These are phyloP conservation scores for Hamigera avellanea DNA, from an alignment of 495 filamentous ascomycete genomes.

Conservation along the genomic window DNA sequence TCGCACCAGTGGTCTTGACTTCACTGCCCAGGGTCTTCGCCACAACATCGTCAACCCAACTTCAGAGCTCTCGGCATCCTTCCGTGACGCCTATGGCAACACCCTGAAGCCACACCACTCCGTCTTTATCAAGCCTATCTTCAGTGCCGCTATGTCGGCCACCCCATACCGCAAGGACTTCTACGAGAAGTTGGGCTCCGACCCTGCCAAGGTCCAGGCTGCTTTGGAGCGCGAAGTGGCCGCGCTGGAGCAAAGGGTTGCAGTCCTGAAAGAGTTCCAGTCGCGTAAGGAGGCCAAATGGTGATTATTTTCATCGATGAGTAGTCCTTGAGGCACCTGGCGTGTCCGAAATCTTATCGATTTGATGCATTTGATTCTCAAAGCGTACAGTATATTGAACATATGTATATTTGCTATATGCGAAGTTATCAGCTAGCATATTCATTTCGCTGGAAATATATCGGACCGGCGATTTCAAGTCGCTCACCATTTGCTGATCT, in stretches of 20 bases:
- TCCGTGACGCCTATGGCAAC: conserved; percentile 68
- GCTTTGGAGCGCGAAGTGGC: conserved; percentile 58
- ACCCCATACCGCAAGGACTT: conserved; percentile 88
- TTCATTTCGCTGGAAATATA: too few relatives aligned
- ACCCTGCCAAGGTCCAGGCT: conserved; percentile 42
- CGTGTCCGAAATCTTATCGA: neutral
- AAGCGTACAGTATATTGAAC: neutral
- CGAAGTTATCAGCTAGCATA: neutral
- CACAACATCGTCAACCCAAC: conserved; percentile 53
- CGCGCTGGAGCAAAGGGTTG: conserved; percentile 62
- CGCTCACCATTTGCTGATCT: too few relatives aligned
- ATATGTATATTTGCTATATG: neutral
- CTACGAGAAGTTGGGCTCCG: conserved; percentile 69
- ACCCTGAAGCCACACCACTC: conserved; percentile 88
- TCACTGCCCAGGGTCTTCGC: conserved; percentile 75
- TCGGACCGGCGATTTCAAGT: too few relatives aligned
- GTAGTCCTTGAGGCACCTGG: neutral
- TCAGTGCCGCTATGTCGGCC: conserved; percentile 82
- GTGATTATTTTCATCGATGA: conserved; percentile 23
- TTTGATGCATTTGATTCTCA: neutral
- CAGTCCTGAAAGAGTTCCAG: conserved; percentile 65
- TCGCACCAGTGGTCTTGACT: conserved; percentile 65
- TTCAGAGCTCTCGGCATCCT: conserved; percentile 74
- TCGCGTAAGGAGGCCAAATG: conserved; percentile 58
- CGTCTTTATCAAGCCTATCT: conserved; percentile 77